A percentile compares a stretch with the other conserved stretches of the same genome.
Evolutionary conservation across 345 rosid species (phyloP).

Genomic region (Brassica juncea): DNA sequence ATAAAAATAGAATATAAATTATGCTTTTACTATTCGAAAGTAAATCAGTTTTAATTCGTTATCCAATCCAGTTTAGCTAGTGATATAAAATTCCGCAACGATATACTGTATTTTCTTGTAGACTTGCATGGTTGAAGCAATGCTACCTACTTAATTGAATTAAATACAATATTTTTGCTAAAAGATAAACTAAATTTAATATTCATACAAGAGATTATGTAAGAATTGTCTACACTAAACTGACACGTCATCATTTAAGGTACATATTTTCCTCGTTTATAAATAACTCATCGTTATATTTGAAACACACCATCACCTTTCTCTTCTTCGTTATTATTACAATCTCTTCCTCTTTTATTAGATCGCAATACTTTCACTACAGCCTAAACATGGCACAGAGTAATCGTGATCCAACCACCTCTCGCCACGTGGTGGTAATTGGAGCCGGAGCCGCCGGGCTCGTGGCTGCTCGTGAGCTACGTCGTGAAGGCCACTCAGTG

Average conservation of each 20-base stretch:
- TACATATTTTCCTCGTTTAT: conserved; percentile 8
- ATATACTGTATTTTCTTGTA: background rate
- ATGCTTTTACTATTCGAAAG: background rate
- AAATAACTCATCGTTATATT: conserved; percentile 25
- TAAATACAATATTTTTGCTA: background rate
- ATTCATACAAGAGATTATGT: background rate
- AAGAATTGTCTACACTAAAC: conserved; percentile 18
- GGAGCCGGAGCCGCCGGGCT: conserved; percentile 96
- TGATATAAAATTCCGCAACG: background rate
- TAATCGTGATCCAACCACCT: conserved; percentile 6
- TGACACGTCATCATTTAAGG: conserved; percentile 24
- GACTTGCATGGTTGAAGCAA: background rate
- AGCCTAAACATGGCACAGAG: conserved; percentile 26
- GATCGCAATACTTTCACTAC: background rate
- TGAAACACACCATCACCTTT: conserved; percentile 18
- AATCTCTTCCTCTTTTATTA: conserved; percentile 19
- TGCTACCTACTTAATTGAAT: conserved; percentile 16
- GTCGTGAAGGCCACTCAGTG: conserved; percentile 74
- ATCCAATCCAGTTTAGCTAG: background rate
- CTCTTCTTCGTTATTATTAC: conserved; percentile 23
- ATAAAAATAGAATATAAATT: background rate
- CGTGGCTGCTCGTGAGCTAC: conserved; percentile 77
- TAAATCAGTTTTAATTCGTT: background rate
- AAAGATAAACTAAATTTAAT: background rate
- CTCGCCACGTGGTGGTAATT: conserved; percentile 70